Evolutionary conservation across 805 yeast genomes (phyloP).

Genomic region (Zygosaccharomyces bailii): DNA sequence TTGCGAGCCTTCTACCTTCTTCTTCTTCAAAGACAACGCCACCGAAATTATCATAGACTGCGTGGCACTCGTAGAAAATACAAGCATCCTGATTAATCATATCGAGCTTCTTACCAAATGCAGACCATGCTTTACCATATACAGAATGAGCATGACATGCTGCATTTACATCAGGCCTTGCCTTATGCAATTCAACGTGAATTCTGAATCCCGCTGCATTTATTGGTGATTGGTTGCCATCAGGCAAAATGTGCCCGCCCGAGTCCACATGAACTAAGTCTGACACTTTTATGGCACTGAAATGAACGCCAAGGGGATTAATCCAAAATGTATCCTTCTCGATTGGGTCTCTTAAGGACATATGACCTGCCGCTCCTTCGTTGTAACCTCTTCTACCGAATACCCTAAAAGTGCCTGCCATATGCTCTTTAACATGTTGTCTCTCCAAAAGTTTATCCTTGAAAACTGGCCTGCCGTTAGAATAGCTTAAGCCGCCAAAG

Average conservation of each 20-base stretch:
- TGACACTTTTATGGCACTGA: conserved; percentile 53
- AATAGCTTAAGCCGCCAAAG: conserved; percentile 18
- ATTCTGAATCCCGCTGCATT: conserved; percentile 68
- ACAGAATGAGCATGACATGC: conserved; percentile 66
- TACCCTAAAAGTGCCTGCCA: conserved; percentile 82
- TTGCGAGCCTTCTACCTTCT: conserved; percentile 60
- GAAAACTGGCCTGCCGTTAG: conserved; percentile 20
- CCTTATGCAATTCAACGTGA: conserved; percentile 60
- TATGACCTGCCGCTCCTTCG: conserved; percentile 84
- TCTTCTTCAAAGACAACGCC: conserved; percentile 67
- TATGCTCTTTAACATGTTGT: conserved; percentile 46
- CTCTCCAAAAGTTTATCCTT: conserved; percentile 21
- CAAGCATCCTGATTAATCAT: conserved; percentile 79
- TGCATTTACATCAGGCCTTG: conserved; percentile 64
- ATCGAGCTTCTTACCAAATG: conserved; percentile 60
- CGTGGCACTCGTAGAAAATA: conserved; percentile 58
- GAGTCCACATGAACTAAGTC: conserved; percentile 62
- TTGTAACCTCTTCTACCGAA: conserved; percentile 75
- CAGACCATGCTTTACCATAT: conserved; percentile 60
- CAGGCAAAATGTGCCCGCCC: conserved; percentile 50
- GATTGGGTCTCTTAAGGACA: conserved; percentile 79
- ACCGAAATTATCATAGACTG: conserved; percentile 66
- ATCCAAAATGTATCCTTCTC: conserved; percentile 83
- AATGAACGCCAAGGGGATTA: conserved; percentile 82
- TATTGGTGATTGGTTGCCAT: conserved; percentile 50